These are phyloP conservation scores for Haplographium delicatum DNA, from an alignment of 495 filamentous ascomycete genomes.

Conservation along the genomic window DNA sequence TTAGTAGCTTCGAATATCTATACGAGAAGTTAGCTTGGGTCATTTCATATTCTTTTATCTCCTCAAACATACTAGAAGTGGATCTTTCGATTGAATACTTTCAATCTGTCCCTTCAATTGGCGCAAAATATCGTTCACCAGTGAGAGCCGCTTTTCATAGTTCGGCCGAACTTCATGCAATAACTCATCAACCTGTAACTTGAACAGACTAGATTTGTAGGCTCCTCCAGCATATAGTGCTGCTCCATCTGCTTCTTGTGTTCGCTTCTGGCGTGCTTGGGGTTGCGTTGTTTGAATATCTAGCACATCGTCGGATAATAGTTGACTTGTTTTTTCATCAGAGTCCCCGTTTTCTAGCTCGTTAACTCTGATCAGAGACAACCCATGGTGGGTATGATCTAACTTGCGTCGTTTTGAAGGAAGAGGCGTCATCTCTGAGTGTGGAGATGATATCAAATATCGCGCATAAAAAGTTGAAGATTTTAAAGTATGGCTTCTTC, in stretches of 20 bases:
- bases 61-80: slow-evolving; percentile 49
- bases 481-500: not conserved
- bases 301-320: slow-evolving; percentile 3
- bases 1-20: slow-evolving; percentile 64
- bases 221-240: slow-evolving; percentile 23
- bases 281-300: not conserved
- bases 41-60: slow-evolving; percentile 16
- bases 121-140: slow-evolving; percentile 65
- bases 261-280: slow-evolving; percentile 1
- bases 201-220: slow-evolving; percentile 72
- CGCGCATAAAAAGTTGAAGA: not conserved
- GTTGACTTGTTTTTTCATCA: not conserved
- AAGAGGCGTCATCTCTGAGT: slow-evolving; percentile 11
- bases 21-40: not conserved
- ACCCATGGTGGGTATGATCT: slow-evolving; percentile 26
- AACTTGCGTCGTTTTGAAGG: slow-evolving; percentile 45
- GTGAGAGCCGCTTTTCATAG: slow-evolving; percentile 58
- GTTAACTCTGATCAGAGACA: not conserved
- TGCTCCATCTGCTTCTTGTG: slow-evolving; percentile 7
- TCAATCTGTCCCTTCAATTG: slow-evolving; percentile 74
- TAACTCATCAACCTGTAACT: slow-evolving; percentile 83
- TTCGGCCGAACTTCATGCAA: slow-evolving; percentile 62
- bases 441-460: not conserved
- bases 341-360: not conserved
- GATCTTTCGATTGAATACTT: slow-evolving; percentile 46